Conservation (phyloP, 768 basidiomycete genomes). For the Boletus fagicola region DNA sequence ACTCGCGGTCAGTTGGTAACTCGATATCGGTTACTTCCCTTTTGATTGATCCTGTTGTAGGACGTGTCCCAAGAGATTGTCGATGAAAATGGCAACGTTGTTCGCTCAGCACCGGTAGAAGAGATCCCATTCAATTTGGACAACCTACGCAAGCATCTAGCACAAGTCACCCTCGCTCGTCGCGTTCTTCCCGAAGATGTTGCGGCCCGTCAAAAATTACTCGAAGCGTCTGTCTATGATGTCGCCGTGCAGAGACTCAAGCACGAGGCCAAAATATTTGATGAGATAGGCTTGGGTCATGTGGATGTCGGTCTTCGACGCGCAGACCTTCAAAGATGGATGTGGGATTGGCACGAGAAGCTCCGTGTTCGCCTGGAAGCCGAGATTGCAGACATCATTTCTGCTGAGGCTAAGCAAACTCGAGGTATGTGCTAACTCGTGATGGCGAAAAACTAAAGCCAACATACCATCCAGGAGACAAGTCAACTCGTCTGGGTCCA, state of each 20-base stretch:
- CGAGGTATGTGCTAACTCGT: slow-evolving; percentile 18
- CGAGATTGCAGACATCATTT: slow-evolving; percentile 49
- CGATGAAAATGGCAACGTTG: slow-evolving; percentile 19
- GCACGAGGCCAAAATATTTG: slow-evolving; percentile 58
- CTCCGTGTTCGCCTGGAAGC: slow-evolving; percentile 49
- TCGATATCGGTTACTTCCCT: background rate
- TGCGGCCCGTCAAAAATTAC: slow-evolving; percentile 71
- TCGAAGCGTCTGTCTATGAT: slow-evolving; percentile 85
- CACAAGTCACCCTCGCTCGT: slow-evolving; percentile 59
- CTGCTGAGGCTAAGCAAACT: slow-evolving; percentile 33
- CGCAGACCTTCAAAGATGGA: slow-evolving; percentile 65
- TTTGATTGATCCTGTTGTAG: slow-evolving; percentile 8
- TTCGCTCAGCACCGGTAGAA: slow-evolving; percentile 20
- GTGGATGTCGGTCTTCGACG: slow-evolving; percentile 43
- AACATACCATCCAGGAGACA: slow-evolving; percentile 11
- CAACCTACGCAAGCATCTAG: slow-evolving; percentile 67
- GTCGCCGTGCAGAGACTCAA: slow-evolving; percentile 71
- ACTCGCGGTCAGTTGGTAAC: slow-evolving; percentile 35
- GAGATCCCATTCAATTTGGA: slow-evolving; percentile 75
- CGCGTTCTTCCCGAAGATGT: slow-evolving; percentile 64
- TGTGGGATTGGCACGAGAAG: slow-evolving; percentile 82
- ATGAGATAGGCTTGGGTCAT: slow-evolving; percentile 53
- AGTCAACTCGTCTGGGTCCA: slow-evolving; percentile 47
- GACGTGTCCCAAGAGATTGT: slow-evolving; percentile 18
- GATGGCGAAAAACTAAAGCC: background rate